Percentiles rank a stretch among this genome's conserved stretches.
Evolutionary conservation across 768 basidiomycete species (phyloP).

Genomic region (Leucocoprinus sp.): DNA sequence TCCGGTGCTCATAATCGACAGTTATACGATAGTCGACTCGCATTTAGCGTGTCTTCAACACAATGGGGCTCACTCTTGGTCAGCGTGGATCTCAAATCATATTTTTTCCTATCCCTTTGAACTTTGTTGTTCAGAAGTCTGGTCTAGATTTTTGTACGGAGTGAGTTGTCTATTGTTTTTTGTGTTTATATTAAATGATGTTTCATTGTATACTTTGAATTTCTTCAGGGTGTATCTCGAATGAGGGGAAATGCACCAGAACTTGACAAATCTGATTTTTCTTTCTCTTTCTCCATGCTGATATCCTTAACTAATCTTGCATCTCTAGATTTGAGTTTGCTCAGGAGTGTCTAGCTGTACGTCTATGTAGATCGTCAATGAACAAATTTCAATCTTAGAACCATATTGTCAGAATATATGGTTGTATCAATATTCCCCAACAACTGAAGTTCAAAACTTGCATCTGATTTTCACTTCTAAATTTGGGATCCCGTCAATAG

Average conservation of each 20-base stretch:
- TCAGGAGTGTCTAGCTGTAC: neutral
- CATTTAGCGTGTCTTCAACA: conserved; percentile 47
- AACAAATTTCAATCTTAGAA: neutral
- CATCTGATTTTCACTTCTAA: conserved; percentile 22
- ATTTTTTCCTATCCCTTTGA: conserved; percentile 43
- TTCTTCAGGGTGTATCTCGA: conserved; percentile 80
- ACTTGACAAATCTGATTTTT: conserved; percentile 53
- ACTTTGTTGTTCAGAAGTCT: conserved; percentile 29
- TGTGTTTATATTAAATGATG: conserved; percentile 42
- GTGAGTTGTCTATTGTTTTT: conserved; percentile 15
- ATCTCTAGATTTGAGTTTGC: neutral
- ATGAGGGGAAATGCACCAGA: conserved; percentile 62
- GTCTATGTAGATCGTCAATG: neutral
- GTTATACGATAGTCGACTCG: conserved; percentile 73
- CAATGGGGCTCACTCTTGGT: conserved; percentile 90
- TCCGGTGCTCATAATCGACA: conserved; percentile 77
- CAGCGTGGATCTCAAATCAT: conserved; percentile 35
- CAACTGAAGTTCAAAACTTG: conserved; percentile 22
- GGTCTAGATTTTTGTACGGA: neutral
- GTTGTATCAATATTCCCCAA: neutral
- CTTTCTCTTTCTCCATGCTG: neutral
- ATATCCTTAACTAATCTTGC: neutral
- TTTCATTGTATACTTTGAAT: conserved; percentile 54
- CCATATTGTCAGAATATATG: neutral
- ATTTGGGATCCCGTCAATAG: conserved; percentile 32